Conservation (phyloP, 139 green algal genomes). For the Picochlorum sp. region DNA sequence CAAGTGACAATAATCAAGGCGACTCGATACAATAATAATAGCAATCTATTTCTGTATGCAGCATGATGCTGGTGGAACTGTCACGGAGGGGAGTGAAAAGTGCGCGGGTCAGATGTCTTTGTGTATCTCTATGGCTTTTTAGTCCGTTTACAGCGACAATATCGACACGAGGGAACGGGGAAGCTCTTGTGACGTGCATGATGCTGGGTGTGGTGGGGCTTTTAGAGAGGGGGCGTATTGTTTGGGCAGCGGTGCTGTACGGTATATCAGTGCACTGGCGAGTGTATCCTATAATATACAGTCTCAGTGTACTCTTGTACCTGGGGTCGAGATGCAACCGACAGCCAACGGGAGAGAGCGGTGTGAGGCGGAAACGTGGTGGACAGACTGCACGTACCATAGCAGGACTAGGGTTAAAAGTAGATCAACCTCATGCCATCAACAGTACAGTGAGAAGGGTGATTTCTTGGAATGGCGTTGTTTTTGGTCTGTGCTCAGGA, state of each 20-base stretch:
- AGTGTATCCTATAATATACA: slow-evolving; percentile 87
- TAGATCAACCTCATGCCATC: too few species aligned
- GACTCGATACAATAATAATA: not conserved
- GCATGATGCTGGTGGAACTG: slow-evolving; percentile 37
- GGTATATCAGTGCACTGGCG: slow-evolving; percentile 83
- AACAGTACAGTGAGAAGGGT: not conserved
- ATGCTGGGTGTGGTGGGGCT: slow-evolving; percentile 55
- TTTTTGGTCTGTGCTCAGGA: not conserved
- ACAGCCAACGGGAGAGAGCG: too few species aligned
- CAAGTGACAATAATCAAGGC: too few species aligned
- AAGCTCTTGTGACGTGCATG: slow-evolving; percentile 65
- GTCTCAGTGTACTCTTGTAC: slow-evolving; percentile 51
- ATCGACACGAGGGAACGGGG: slow-evolving; percentile 79
- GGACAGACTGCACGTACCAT: too few species aligned
- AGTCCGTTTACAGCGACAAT: slow-evolving; percentile 89
- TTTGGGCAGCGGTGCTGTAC: slow-evolving; percentile 42
- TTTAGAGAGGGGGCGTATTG: slow-evolving; percentile 13
- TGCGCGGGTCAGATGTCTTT: not conserved
- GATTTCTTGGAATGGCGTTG: not conserved
- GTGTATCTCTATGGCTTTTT: slow-evolving; percentile 71
- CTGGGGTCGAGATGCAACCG: slow-evolving; percentile 1
- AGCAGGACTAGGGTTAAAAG: too few species aligned
- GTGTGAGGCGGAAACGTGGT: too few species aligned
- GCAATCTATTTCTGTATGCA: not conserved
- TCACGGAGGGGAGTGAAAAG: not conserved